Percentiles rank a stretch among this genome's conserved stretches.
Evolutionary conservation across 345 rosid species (phyloP).

Genomic region (Eucalyptus pumila): DNA sequence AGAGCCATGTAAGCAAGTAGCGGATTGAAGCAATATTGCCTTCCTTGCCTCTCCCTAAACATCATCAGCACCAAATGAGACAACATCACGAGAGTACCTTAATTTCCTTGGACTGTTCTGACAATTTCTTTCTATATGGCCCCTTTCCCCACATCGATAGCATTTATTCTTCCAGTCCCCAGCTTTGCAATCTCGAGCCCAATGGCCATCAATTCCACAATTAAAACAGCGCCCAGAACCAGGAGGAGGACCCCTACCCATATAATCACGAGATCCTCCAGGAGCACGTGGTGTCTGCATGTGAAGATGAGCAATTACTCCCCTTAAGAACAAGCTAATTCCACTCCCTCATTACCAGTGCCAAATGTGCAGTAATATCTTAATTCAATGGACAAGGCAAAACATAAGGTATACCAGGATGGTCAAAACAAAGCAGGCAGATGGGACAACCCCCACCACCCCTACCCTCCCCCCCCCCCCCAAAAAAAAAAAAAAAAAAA

Average conservation of each 20-base stretch:
- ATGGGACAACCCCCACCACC: not conserved
- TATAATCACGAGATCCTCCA: conserved; percentile 61
- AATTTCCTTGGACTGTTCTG: conserved; percentile 84
- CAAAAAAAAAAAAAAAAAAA: too few relatives aligned
- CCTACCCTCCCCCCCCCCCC: not conserved
- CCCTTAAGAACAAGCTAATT: not conserved
- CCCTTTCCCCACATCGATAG: conserved; percentile 93
- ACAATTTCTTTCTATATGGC: conserved; percentile 91
- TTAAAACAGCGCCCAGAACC: conserved; percentile 95
- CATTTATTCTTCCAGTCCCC: conserved; percentile 98
- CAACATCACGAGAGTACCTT: conserved; percentile 10
- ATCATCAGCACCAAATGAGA: not conserved
- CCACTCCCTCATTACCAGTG: not conserved
- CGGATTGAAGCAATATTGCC: not conserved
- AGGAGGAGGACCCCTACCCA: conserved; percentile 93
- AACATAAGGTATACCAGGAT: not conserved
- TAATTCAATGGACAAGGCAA: not conserved
- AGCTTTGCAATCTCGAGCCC: conserved; percentile 97
- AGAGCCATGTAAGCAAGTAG: not conserved
- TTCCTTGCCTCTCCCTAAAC: not conserved
- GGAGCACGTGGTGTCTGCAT: conserved; percentile 78
- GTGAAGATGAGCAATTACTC: not conserved
- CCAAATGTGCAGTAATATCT: not conserved
- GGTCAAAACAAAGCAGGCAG: not conserved
- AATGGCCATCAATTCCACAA: conserved; percentile 95